Conservation (phyloP, 2,329 filamentous ascomycete species). For the Sphaceloma murrayae region DNA sequence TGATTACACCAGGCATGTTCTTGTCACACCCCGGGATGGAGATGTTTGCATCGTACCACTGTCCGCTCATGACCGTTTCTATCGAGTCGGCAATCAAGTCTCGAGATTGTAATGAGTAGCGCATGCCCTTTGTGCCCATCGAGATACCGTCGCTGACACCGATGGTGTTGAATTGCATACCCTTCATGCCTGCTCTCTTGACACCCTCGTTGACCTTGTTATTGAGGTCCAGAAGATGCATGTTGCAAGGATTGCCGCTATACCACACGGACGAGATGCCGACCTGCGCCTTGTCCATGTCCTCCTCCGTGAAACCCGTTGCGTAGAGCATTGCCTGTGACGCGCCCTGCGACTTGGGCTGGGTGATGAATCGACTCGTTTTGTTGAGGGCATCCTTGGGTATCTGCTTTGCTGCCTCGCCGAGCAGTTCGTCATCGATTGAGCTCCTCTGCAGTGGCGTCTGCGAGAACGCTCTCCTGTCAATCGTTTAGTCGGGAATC, state of each 20-base stretch:
- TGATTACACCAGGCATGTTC: slow-evolving; percentile 74
- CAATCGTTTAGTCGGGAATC: no score
- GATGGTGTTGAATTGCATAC: slow-evolving; percentile 98
- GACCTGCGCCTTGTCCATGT: slow-evolving; percentile 94
- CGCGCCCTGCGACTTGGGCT: slow-evolving; percentile 95
- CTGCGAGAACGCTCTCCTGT: slow-evolving; percentile 15
- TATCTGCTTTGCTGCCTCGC: slow-evolving; percentile 6
- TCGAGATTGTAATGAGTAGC: slow-evolving; percentile 70
- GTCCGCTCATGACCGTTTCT: slow-evolving; percentile 96
- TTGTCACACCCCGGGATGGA: slow-evolving; percentile 97
- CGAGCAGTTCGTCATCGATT: slow-evolving; percentile 17
- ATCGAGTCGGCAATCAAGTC: slow-evolving; percentile 97
- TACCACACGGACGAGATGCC: slow-evolving; percentile 98
- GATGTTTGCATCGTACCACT: slow-evolving; percentile 98
- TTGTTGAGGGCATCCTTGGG: slow-evolving; percentile 55
- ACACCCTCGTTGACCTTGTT: slow-evolving; percentile 65
- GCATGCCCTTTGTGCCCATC: slow-evolving; percentile 97
- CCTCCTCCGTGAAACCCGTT: slow-evolving; percentile 73
- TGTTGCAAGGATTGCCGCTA: slow-evolving; percentile 97
- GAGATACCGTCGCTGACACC: slow-evolving; percentile 96
- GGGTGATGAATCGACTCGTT: slow-evolving; percentile 75
- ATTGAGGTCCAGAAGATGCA: slow-evolving; percentile 90
- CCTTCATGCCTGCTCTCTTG: slow-evolving; percentile 64
- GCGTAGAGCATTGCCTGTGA: slow-evolving; percentile 99
- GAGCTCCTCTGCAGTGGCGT: slow-evolving; percentile 9